phyloP scores from a whole-genome alignment of 768 basidiomycete genomes.

The Mycena alexandri region DNA sequence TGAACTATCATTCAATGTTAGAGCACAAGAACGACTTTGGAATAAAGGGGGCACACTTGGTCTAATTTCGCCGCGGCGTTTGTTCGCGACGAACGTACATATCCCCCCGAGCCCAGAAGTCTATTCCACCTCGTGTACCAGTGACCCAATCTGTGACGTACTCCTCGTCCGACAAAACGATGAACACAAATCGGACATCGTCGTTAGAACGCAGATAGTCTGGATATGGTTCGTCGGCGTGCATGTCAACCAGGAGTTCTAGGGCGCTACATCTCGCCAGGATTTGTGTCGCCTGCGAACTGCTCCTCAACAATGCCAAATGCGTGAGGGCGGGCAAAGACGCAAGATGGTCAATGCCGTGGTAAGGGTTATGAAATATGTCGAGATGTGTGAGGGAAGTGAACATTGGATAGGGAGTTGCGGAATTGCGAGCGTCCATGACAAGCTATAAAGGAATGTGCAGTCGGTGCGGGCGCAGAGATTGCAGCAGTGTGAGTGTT shows the following conservation, averaged over 20 bases:
- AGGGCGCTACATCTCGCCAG: not conserved
- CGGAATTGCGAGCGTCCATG: too few relatives aligned
- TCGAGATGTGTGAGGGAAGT: conserved; percentile 22
- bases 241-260: not conserved
- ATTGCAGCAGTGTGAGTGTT: too few relatives aligned
- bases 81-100: conserved; percentile 5
- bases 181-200: conserved; percentile 8
- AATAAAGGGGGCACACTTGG: not conserved
- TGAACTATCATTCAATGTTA: not conserved
- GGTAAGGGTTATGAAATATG: not conserved
- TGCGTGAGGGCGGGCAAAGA: conserved; percentile 20
- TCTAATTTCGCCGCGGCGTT: conserved; percentile 13
- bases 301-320: not conserved
- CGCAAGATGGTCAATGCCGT: not conserved
- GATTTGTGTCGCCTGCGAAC: not conserved
- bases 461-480: too few relatives aligned
- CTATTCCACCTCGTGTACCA: not conserved
- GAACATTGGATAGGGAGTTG: not conserved
- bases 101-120: conserved; percentile 20
- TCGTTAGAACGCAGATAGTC: not conserved
- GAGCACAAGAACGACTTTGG: too few relatives aligned
- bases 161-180: not conserved
- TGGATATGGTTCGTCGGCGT: too few relatives aligned
- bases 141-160: conserved; percentile 2
- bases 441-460: too few relatives aligned